These are phyloP conservation scores for Cercospora sojina DNA, from an alignment of 2,329 filamentous ascomycete species.

Conservation along the genomic window DNA sequence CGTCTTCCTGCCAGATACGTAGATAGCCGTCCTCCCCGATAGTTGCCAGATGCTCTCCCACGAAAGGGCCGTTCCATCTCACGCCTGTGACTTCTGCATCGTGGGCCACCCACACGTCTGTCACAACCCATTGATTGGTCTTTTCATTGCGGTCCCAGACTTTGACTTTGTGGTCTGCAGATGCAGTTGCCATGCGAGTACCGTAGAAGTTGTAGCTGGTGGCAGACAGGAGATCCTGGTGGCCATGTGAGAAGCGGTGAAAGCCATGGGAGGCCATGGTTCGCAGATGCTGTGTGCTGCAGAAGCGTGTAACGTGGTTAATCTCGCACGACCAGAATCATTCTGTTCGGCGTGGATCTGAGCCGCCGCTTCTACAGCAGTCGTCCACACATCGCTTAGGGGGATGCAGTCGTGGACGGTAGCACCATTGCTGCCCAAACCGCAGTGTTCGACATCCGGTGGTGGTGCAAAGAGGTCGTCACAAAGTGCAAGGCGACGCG, in stretches of 20 bases:
- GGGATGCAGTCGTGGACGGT: neutral
- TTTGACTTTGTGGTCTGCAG: constrained; percentile 87
- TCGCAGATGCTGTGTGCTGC: constrained; percentile 12
- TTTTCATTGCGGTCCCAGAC: constrained; percentile 81
- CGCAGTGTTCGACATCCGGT: neutral
- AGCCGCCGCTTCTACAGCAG: constrained; percentile 6
- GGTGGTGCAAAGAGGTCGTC: neutral
- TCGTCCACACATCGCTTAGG: constrained; percentile 6
- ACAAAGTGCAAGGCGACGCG: constrained; percentile 3
- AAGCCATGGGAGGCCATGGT: constrained; percentile 39
- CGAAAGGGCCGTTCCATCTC: constrained; percentile 88
- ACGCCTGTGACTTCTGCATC: constrained; percentile 88
- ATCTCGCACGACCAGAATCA: constrained; percentile 10
- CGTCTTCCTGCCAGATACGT: constrained; percentile 90
- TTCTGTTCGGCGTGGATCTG: neutral
- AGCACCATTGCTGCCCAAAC: neutral
- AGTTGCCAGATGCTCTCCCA: constrained; percentile 83
- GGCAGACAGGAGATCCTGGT: constrained; percentile 77
- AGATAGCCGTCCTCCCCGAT: constrained; percentile 87
- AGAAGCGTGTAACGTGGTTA: constrained; percentile 8
- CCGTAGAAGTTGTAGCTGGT: constrained; percentile 91
- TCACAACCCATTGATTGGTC: constrained; percentile 73
- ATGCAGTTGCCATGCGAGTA: constrained; percentile 85
- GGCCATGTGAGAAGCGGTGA: constrained; percentile 67
- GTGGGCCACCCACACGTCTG: constrained; percentile 87